These are phyloP conservation scores for Xylaria acuta DNA, from an alignment of 495 filamentous ascomycete species.

Conservation along the genomic window DNA sequence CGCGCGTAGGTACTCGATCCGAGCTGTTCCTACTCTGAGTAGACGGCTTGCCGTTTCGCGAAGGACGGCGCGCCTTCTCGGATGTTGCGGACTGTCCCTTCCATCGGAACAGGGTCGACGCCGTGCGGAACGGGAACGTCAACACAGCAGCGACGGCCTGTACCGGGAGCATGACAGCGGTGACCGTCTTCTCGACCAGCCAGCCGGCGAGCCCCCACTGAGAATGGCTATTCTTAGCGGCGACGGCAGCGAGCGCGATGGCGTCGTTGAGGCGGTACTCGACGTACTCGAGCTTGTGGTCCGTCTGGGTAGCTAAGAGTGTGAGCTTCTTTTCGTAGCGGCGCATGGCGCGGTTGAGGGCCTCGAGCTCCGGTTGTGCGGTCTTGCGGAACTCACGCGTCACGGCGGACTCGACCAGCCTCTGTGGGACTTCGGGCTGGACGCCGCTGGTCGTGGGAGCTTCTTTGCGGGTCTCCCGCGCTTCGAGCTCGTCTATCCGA, in stretches of 20 bases:
- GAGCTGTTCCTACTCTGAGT: conserved; percentile 26
- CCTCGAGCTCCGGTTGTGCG: conserved; percentile 84
- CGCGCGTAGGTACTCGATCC: conserved; percentile 38
- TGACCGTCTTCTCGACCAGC: conserved; percentile 37
- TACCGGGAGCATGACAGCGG: conserved; percentile 42
- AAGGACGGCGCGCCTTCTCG: conserved; percentile 27
- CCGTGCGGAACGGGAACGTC: conserved; percentile 39
- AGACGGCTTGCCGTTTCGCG: conserved; percentile 26
- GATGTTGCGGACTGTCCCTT: conserved; percentile 28
- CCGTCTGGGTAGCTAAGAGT: conserved; percentile 72
- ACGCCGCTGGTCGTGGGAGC: conserved; percentile 28
- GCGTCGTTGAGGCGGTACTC: conserved; percentile 77
- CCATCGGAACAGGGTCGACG: conserved; percentile 34
- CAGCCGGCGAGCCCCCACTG: conserved; percentile 36
- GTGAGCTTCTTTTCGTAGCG: conserved; percentile 92
- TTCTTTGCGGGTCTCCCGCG: conserved; percentile 43
- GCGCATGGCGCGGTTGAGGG: conserved; percentile 85
- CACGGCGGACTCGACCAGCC: conserved; percentile 55
- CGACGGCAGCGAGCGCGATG: conserved; percentile 77
- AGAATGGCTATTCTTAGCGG: conserved; percentile 60
- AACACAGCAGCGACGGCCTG: conserved; percentile 36
- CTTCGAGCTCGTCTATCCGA: conserved; percentile 76
- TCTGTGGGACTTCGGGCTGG: conserved; percentile 36
- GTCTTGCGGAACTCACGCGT: conserved; percentile 66
- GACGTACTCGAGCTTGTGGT: conserved; percentile 72